Conservation (phyloP, 2,329 filamentous ascomycete genomes). For the Calonectria pseudoreteaudii region DNA sequence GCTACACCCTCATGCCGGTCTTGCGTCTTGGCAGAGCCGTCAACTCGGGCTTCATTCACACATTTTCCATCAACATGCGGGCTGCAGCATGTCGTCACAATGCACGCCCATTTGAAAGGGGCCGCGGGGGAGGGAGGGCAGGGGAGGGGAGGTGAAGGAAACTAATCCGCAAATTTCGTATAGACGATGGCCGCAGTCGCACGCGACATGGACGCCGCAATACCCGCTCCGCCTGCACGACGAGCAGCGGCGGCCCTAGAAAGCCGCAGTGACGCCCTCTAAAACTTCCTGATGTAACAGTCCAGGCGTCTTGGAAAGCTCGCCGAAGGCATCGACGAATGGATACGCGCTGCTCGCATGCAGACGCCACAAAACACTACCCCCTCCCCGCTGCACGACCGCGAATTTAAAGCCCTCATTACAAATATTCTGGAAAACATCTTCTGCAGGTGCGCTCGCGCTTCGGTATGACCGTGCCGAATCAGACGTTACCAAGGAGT, state of each 20-base stretch:
- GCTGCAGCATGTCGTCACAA: background rate
- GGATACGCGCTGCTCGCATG: background rate
- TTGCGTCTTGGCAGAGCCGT: background rate
- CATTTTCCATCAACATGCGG: background rate
- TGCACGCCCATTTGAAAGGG: background rate
- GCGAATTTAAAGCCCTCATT: background rate
- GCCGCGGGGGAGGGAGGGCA: no score
- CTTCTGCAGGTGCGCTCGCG: slow-evolving; percentile 5
- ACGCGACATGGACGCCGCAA: background rate
- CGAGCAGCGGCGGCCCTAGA: background rate
- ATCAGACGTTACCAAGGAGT: background rate
- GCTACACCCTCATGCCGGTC: background rate
- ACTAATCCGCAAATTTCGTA: slow-evolving; percentile 6
- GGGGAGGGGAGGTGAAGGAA: no score
- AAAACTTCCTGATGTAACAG: background rate
- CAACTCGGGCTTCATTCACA: background rate
- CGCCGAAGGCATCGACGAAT: slow-evolving; percentile 1
- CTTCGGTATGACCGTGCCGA: background rate
- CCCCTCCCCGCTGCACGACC: background rate
- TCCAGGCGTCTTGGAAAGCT: background rate
- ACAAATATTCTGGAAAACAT: background rate
- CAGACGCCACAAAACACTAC: background rate
- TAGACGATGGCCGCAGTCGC: background rate
- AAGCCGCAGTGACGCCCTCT: background rate
- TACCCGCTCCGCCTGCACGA: background rate